These are phyloP conservation scores for Auriscalpium microsporum DNA, from an alignment of 768 basidiomycete genomes.

Conservation along the genomic window DNA sequence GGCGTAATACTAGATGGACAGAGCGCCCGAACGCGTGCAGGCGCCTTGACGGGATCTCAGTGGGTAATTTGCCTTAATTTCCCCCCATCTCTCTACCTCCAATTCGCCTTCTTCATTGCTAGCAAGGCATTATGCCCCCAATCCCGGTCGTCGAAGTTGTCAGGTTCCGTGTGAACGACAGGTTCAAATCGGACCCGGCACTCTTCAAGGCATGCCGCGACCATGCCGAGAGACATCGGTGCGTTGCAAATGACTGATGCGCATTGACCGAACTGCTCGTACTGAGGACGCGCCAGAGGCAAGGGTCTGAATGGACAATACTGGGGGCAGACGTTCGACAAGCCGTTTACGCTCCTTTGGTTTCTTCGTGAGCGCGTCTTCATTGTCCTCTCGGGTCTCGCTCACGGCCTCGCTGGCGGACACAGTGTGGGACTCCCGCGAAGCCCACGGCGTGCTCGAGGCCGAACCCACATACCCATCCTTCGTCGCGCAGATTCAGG, in stretches of 20 bases:
- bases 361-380: neutral
- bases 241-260: neutral
- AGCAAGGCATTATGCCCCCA: too few relatives aligned
- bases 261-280: neutral
- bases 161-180: neutral
- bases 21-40: too few relatives aligned
- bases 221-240: neutral
- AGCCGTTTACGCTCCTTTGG: neutral
- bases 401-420: neutral
- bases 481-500: neutral
- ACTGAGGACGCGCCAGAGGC: neutral
- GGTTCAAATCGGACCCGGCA: neutral
- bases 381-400: neutral
- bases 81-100: too few relatives aligned
- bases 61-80: too few relatives aligned
- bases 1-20: too few relatives aligned
- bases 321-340: slow-evolving; percentile 3
- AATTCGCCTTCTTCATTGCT: too few relatives aligned
- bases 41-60: too few relatives aligned
- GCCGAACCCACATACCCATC: neutral
- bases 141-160: slow-evolving; percentile 2
- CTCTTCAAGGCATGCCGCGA: slow-evolving; percentile 3
- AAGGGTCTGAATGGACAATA: neutral
- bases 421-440: slow-evolving; percentile 2
- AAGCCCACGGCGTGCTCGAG: neutral